Evolutionary conservation across 345 rosid genomes (phyloP).

Genomic region (Linum usitatissimum): DNA sequence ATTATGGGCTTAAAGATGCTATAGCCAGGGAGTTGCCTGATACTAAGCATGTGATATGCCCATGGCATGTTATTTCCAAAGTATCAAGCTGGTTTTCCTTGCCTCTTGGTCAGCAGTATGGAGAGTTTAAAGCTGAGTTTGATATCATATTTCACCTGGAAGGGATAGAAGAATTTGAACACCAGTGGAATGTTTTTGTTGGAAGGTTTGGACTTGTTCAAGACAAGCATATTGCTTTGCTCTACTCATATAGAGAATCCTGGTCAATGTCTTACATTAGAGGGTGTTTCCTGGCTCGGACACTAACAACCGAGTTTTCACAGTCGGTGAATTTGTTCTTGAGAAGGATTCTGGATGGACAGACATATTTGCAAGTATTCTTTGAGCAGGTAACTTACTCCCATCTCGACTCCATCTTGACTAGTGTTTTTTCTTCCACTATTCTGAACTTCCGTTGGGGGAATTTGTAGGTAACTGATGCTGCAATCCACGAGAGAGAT

Average conservation of each 20-base stretch:
- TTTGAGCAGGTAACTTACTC: constrained; percentile 66
- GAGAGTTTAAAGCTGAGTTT: constrained; percentile 62
- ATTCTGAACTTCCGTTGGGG: constrained; percentile 14
- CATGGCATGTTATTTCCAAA: constrained; percentile 63
- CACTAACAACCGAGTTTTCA: constrained; percentile 55
- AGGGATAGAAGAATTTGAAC: constrained; percentile 61
- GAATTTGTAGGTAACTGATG: constrained; percentile 42
- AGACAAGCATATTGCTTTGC: constrained; percentile 68
- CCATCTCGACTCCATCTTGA: neutral
- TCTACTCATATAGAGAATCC: constrained; percentile 49
- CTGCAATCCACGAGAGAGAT: constrained; percentile 32
- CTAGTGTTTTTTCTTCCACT: constrained; percentile 1
- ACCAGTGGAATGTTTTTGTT: constrained; percentile 60
- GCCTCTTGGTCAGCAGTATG: constrained; percentile 57
- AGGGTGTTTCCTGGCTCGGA: constrained; percentile 63
- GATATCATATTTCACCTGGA: constrained; percentile 51
- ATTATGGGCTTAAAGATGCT: constrained; percentile 69
- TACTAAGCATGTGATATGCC: constrained; percentile 56
- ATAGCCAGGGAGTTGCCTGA: constrained; percentile 68
- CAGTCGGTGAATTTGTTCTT: constrained; percentile 47
- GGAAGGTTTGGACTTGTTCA: constrained; percentile 66
- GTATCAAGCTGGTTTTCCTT: constrained; percentile 78
- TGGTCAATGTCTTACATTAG: constrained; percentile 60
- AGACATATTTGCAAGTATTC: constrained; percentile 55
- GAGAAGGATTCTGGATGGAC: constrained; percentile 44